Conservation (phyloP, 1,284 basidiomycete genomes). For the Irpex sp. region DNA sequence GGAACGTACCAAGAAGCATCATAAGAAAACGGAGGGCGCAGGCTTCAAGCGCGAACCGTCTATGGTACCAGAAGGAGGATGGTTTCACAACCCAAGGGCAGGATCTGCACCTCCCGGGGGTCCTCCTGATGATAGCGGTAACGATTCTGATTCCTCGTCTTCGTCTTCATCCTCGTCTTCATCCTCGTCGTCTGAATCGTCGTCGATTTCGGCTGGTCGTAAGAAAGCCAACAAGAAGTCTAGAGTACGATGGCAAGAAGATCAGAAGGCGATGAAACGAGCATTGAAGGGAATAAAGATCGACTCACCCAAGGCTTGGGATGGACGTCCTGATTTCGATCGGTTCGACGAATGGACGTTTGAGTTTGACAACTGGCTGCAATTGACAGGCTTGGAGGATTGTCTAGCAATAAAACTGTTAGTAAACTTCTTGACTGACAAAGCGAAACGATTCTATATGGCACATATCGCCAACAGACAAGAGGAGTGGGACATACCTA, state of each 20-base stretch:
- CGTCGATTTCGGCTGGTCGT: neutral
- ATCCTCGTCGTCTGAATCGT: neutral
- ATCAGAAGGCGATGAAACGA: neutral
- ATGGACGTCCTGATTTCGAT: slow-evolving; percentile 14
- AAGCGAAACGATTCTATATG: slow-evolving; percentile 18
- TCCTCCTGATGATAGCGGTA: neutral
- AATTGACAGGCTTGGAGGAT: slow-evolving; percentile 8
- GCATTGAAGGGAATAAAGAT: slow-evolving; percentile 7
- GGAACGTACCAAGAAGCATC: neutral
- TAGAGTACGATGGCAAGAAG: neutral
- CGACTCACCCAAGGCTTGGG: slow-evolving; percentile 10
- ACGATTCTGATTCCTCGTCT: neutral
- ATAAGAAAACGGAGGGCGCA: neutral
- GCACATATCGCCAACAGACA: slow-evolving; percentile 11
- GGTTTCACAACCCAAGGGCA: neutral
- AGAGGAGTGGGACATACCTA: slow-evolving; percentile 9
- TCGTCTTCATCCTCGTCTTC: neutral
- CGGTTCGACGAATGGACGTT: slow-evolving; percentile 16
- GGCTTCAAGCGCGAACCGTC: neutral
- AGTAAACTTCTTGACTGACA: slow-evolving; percentile 12
- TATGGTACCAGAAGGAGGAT: neutral
- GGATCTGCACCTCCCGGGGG: neutral
- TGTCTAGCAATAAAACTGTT: slow-evolving; percentile 3
- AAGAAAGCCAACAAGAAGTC: neutral
- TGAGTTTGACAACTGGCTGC: slow-evolving; percentile 14